These are phyloP conservation scores for Ilyonectria mors-panacis DNA, from an alignment of 2,329 filamentous ascomycete genomes.

Conservation along the genomic window DNA sequence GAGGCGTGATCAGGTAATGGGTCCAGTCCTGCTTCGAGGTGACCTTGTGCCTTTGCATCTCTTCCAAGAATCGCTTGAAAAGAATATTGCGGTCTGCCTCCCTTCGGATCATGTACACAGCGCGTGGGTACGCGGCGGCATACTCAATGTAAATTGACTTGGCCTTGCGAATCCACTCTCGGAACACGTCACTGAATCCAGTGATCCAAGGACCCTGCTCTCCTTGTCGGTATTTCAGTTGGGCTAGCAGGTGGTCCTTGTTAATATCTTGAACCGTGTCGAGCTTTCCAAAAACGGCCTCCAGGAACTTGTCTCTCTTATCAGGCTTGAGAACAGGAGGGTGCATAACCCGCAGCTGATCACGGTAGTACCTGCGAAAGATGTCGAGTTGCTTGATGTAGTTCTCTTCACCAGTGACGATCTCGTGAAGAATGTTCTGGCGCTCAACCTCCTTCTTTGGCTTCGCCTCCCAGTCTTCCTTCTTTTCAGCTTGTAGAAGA, in stretches of 20 bases:
- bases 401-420: constrained; percentile 91
- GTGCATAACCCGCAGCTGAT: constrained; percentile 79
- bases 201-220: constrained; percentile 96
- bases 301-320: constrained; percentile 83
- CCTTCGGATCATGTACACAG: constrained; percentile 85
- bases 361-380: constrained; percentile 86
- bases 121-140: constrained; percentile 87
- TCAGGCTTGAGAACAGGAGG: constrained; percentile 87
- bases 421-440: constrained; percentile 95
- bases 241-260: constrained; percentile 90
- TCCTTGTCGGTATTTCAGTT: constrained; percentile 96
- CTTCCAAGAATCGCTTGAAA: constrained; percentile 89
- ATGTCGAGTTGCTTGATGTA: constrained; percentile 94
- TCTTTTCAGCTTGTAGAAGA: constrained; percentile 85
- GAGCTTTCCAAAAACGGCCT: constrained; percentile 90
- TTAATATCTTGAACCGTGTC: constrained; percentile 92
- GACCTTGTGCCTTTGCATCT: constrained; percentile 82
- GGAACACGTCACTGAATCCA: constrained; percentile 96
- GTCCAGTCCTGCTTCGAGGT: constrained; percentile 93
- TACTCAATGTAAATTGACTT: constrained; percentile 92
- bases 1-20: constrained; percentile 92
- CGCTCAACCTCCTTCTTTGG: constrained; percentile 91
- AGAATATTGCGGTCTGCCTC: constrained; percentile 88
- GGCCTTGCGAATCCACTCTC: constrained; percentile 98
- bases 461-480: constrained; percentile 79